Evolutionary conservation across 495 filamentous ascomycete species (phyloP), one percentile per base, ranked within the genome.

Genomic region (Oleoguttula mirabilis): DNA sequence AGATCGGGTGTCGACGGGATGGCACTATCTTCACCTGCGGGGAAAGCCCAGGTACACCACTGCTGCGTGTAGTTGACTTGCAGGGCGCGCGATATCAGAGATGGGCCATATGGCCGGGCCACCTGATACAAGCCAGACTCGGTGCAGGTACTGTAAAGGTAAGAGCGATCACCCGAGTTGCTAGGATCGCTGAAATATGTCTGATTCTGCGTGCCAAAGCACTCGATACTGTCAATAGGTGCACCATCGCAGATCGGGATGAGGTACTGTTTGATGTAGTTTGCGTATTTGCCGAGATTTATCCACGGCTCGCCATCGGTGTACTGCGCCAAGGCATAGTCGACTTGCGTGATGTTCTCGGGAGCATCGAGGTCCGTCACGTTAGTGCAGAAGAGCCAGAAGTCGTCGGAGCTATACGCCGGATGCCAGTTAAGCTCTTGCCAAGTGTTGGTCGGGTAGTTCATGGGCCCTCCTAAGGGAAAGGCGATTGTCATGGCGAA

Each of bases 381-480:
- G 39, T 73, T 76, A 25, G 55, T 57, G 55, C 79, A 84, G 52
- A 73, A 84, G n/a, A 66, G 14, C 36, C 62, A 65, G 54, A 82
- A 81, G 2, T 50, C 41, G 6, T 68, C 61, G 28, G 57, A 59
- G 51, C 73, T 75, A 39, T 72, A 45, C 1, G 60, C 64, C 0
- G 78, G 79, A 52, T 85, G 80, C 82, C 82, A 87, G 55, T 82
- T 83, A 3, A 68, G 63, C 17, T 56, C 58, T 59, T 84, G 80
- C 59, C 79, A 77, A 2, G 55, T 55, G 10, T 58, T 58, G 34
- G 82, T 67, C 1, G 69, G 70, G 2, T 39, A 47, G 25, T 28
- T 28, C 25, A 28, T 28, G n/a, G 25, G 25, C 7, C 25, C 25
- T 7, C 25, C 25, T 7, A 28, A n/a, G 7, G 25, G 25, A n/a